Conservation (phyloP, 768 basidiomycete species). For the Lactifluus hygrophoroides region DNA sequence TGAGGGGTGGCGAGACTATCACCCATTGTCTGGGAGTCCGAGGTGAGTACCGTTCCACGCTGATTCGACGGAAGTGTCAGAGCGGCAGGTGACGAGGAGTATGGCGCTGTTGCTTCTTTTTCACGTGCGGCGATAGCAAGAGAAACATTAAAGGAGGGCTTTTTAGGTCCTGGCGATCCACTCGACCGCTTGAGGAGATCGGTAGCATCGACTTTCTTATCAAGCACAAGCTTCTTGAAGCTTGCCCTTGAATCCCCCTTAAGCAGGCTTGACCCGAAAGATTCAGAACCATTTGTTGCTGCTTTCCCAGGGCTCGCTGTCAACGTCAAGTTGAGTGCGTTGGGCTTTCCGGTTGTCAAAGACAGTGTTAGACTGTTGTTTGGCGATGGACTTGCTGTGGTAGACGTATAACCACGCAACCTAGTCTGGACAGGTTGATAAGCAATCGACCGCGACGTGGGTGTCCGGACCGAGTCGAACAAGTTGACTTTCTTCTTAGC, state of each 20-base stretch:
- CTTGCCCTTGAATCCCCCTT: constrained; percentile 68
- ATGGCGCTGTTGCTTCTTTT: constrained; percentile 43
- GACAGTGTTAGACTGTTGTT: constrained; percentile 35
- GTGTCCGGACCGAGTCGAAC: constrained; percentile 70
- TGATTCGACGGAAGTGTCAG: constrained; percentile 27
- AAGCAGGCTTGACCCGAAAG: constrained; percentile 52
- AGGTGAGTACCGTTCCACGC: constrained; percentile 22
- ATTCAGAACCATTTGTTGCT: constrained; percentile 41
- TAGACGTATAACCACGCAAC: constrained; percentile 60
- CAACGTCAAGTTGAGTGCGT: constrained; percentile 44
- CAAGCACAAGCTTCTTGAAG: constrained; percentile 87
- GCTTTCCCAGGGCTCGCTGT: constrained; percentile 33
- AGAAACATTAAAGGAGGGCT: constrained; percentile 66
- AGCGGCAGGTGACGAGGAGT: constrained; percentile 8
- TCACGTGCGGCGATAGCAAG: constrained; percentile 69
- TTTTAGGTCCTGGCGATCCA: constrained; percentile 27
- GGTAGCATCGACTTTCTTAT: constrained; percentile 71
- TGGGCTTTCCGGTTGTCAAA: constrained; percentile 41
- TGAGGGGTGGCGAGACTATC: constrained; percentile 25
- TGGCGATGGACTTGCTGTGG: constrained; percentile 31
- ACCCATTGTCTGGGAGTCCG: constrained; percentile 1
- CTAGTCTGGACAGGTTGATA: constrained; percentile 57
- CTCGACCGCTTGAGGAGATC: constrained; percentile 46
- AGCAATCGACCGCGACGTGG: constrained; percentile 57
- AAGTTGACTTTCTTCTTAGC: constrained; percentile 71